Conservation (phyloP, 116 monocot species). For the Cymodocea nodosa region DNA sequence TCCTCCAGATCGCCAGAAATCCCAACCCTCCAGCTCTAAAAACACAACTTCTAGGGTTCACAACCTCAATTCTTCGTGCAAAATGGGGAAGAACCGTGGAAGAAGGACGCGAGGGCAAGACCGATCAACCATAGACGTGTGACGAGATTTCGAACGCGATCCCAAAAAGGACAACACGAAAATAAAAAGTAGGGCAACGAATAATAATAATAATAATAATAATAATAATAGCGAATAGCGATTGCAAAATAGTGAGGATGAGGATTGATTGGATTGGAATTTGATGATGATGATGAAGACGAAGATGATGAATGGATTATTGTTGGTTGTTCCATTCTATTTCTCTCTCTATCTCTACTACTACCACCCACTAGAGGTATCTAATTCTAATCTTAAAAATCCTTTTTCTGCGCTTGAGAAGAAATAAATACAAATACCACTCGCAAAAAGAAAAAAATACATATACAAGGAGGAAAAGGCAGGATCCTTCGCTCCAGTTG, state of each 20-base stretch:
- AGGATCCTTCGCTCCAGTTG: no score
- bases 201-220: neutral
- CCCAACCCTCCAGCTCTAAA: neutral
- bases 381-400: no score
- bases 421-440: no score
- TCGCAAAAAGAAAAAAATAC: no score
- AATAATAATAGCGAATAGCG: neutral
- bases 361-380: no score
- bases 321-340: conserved; percentile 2
- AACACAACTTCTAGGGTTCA: neutral
- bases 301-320: conserved; percentile 3
- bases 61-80: neutral
- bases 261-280: neutral
- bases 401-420: no score
- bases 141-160: neutral
- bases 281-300: neutral
- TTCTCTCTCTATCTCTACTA: neutral
- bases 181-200: neutral
- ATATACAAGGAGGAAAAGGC: no score
- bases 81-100: neutral
- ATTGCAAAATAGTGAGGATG: conserved; percentile 1
- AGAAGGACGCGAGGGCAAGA: no score
- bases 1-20: neutral
- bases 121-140: neutral
- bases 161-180: neutral